These are phyloP conservation scores for Uronychia binucleata DNA, from an alignment of 73 alveolate genomes.

Conservation along the genomic window DNA sequence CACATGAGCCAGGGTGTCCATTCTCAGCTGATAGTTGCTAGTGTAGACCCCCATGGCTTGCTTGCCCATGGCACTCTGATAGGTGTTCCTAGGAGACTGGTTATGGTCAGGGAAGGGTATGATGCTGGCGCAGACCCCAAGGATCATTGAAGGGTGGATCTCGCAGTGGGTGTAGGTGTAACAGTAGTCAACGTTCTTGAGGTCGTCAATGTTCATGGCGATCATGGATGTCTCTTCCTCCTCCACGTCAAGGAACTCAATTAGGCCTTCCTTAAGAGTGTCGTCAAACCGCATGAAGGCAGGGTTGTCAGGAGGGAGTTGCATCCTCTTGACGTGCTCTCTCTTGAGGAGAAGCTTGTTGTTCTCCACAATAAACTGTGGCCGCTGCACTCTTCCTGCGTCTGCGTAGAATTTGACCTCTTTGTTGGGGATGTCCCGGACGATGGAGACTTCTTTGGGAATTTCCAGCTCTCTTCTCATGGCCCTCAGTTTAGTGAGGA, in stretches of 20 bases:
- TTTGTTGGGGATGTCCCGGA: slow-evolving; percentile 92
- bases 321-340: slow-evolving; percentile 55
- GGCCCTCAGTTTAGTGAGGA: slow-evolving; percentile 65
- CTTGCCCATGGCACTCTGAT: slow-evolving; percentile 99
- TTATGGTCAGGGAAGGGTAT: slow-evolving; percentile 99
- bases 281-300: slow-evolving; percentile 79
- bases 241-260: slow-evolving; percentile 99
- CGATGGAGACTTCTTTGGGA: slow-evolving; percentile 95
- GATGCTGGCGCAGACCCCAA: slow-evolving; percentile 99
- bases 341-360: slow-evolving; percentile 65
- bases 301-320: slow-evolving; percentile 28
- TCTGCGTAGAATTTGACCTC: slow-evolving; percentile 97
- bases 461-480: slow-evolving; percentile 83
- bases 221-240: slow-evolving; percentile 99
- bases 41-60: slow-evolving; percentile 99
- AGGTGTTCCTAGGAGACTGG: slow-evolving; percentile 98
- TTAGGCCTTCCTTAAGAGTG: slow-evolving; percentile 85
- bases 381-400: slow-evolving; percentile 98
- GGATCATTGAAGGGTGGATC: slow-evolving; percentile 99
- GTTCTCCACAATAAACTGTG: slow-evolving; percentile 92
- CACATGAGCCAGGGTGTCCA: slow-evolving; percentile 99
- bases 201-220: slow-evolving; percentile 95
- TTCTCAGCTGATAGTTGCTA: slow-evolving; percentile 93
- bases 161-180: slow-evolving; percentile 99
- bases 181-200: slow-evolving; percentile 64